phyloP scores from a whole-genome alignment of 2,329 filamentous ascomycete species.

The Colletotrichum spaethianum region DNA sequence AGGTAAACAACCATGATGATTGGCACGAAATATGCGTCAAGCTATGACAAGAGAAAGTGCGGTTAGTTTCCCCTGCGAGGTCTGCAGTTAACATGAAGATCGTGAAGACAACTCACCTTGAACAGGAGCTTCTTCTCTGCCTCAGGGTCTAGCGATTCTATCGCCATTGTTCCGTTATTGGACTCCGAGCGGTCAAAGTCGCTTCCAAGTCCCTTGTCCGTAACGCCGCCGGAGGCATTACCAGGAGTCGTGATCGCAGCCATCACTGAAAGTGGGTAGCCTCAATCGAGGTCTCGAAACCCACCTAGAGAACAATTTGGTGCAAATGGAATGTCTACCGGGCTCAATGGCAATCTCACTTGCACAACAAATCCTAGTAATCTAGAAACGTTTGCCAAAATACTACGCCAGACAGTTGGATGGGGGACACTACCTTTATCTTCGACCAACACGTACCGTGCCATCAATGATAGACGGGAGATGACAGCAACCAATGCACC shows the following conservation, averaged over 20 bases:
- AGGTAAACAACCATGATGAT: conserved; percentile 71
- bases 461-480: not conserved
- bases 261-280: not conserved
- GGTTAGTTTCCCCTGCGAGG: not conserved
- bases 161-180: conserved; percentile 19
- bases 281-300: not conserved
- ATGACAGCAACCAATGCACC: not conserved
- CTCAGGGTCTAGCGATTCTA: conserved; percentile 47
- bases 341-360: not conserved
- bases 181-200: conserved; percentile 36
- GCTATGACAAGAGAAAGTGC: conserved; percentile 4
- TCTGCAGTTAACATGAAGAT: not conserved
- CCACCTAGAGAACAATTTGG: too few relatives aligned
- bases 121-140: conserved; percentile 49
- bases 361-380: not conserved
- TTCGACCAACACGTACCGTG: not conserved
- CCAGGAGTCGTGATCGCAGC: conserved; percentile 14
- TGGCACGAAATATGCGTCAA: conserved; percentile 51
- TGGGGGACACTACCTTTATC: conserved; percentile 32
- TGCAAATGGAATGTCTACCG: not conserved
- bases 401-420: not conserved
- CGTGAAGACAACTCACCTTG: conserved; percentile 41
- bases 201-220: conserved; percentile 27
- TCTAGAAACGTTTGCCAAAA: not conserved
- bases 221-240: conserved; percentile 15